Base-by-base conservation (phyloP, 805 yeast genomes). In the Candida broadrunensis region DNA sequence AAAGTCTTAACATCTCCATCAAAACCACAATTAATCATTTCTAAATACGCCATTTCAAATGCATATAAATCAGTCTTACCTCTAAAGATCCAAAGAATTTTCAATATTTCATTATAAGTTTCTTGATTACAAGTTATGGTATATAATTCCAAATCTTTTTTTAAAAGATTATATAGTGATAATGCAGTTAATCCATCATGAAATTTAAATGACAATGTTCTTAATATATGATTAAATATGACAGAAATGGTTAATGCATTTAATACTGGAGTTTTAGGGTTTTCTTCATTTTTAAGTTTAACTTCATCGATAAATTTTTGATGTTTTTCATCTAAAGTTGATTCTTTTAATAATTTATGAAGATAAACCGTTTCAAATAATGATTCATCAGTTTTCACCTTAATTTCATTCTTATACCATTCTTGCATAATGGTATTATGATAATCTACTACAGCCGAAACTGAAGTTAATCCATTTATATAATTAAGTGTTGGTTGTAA, bases 11-110 rank as follows among this genome's bases (percentile, higher is more conserved):
- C 30, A 38, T 70, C 67, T 2, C 75, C 75, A 18, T 42, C 37
- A 40, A 65, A 67, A 18, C 75, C 75, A 43, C 65, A 66, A 43
- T 67, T 65, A 24, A 50, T 44, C 75, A 70, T 70, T 46, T 70
- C 75, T 38, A 57, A 53, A 21, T 49, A 50, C 1, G 56, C 47
- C 44, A 55, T 58, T 50, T 67, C 73, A 18, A 70, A 52, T 16
- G 58, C 63, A 42, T 60, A 60, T 19, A 69, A 45, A 36, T 57
- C 58, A 9, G 63, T 49, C 45, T 65, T 66, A 15, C 75, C 75
- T 36, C 51, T 52, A 47, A 50, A 69, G 1, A 68, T 52, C 73
- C 74, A 68, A 36, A 55, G 51, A 15, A 59, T 49, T 38, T 61
- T 56, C 33, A 70, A 45, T 4, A 70, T 51, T 45, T 68, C 67